Evolutionary conservation across 2,329 filamentous ascomycete species (phyloP).

Genomic region (Beauveria rudraprayagi): DNA sequence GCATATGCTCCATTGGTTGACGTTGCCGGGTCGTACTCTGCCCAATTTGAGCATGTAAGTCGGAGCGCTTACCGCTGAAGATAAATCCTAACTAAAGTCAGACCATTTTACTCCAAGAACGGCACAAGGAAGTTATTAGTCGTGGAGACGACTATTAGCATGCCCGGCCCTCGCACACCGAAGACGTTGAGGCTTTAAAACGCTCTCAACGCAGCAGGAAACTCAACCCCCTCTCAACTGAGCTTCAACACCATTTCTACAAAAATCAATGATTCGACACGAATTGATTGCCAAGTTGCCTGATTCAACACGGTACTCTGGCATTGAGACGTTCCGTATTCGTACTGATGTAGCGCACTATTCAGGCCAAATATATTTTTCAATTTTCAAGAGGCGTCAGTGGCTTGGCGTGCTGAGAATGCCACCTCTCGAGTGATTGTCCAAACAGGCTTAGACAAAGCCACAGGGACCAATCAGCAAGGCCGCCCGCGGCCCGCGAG

Average conservation of each 20-base stretch:
- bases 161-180: neutral
- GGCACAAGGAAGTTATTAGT: constrained; percentile 42
- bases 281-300: too few relatives aligned
- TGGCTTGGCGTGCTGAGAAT: too few relatives aligned
- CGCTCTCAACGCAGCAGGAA: neutral
- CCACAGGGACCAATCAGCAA: neutral
- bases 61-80: neutral
- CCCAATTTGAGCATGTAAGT: constrained; percentile 52
- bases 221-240: neutral
- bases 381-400: too few relatives aligned
- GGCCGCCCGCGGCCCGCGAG: neutral
- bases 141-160: constrained; percentile 43
- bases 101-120: constrained; percentile 39
- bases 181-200: neutral
- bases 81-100: constrained; percentile 17
- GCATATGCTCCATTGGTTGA: constrained; percentile 49
- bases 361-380: too few relatives aligned
- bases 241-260: constrained; percentile 3
- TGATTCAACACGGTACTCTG: too few relatives aligned
- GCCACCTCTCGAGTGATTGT: too few relatives aligned
- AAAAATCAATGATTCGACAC: too few relatives aligned
- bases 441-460: neutral
- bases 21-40: constrained; percentile 51
- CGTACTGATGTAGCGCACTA: too few relatives aligned
- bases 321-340: too few relatives aligned